Conservation (phyloP, 371 early-diverging fungal genomes). For the Umbelopsis sp. region DNA sequence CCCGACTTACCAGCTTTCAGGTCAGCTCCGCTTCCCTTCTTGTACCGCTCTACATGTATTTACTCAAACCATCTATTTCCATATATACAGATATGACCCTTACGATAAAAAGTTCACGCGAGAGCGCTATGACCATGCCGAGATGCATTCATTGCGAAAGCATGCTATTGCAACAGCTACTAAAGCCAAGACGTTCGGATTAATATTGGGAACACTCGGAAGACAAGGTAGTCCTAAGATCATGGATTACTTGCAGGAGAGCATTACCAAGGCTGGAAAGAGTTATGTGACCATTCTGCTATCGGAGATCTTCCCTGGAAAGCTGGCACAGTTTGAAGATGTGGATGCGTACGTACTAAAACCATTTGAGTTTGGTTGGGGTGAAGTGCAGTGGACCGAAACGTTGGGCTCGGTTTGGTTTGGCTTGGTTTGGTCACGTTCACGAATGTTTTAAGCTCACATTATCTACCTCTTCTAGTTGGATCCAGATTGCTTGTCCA, state of each 20-base stretch:
- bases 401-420: too few species aligned
- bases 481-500: slow-evolving; percentile 99
- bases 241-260: slow-evolving; percentile 77
- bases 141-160: slow-evolving; percentile 88
- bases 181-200: slow-evolving; percentile 80
- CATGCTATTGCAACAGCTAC: slow-evolving; percentile 79
- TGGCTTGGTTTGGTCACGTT: too few species aligned
- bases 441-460: background rate
- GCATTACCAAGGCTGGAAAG: slow-evolving; percentile 65
- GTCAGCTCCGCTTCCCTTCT: slow-evolving; percentile 28
- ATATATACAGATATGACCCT: slow-evolving; percentile 86
- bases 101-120: slow-evolving; percentile 91
- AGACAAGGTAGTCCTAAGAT: slow-evolving; percentile 97
- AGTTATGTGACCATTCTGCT: slow-evolving; percentile 81
- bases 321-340: slow-evolving; percentile 86
- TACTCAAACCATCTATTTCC: background rate
- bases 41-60: background rate
- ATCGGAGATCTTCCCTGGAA: slow-evolving; percentile 93
- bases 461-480: slow-evolving; percentile 43
- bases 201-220: slow-evolving; percentile 98
- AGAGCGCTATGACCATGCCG: slow-evolving; percentile 93
- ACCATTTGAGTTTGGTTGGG: background rate
- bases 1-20: slow-evolving; percentile 90
- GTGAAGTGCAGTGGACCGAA: too few species aligned
- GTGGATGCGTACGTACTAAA: slow-evolving; percentile 74